phyloP scores from a whole-genome alignment of 495 filamentous ascomycete species.

The Trichoderma orchidacearum region DNA sequence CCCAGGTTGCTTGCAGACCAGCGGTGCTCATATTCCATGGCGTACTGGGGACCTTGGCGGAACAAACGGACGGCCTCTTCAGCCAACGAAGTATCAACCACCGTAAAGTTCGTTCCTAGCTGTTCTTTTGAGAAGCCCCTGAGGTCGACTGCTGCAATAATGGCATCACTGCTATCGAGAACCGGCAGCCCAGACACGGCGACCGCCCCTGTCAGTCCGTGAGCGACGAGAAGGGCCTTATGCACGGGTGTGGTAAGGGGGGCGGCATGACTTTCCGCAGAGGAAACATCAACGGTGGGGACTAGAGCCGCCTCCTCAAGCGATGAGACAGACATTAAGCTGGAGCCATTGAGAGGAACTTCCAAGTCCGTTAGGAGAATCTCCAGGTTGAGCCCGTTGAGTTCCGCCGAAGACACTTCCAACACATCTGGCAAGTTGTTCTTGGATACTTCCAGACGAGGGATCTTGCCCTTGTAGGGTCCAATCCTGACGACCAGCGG shows the following conservation, averaged over 20 bases:
- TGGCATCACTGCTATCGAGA: constrained; percentile 16
- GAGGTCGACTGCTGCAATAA: constrained; percentile 28
- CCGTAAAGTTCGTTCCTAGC: constrained; percentile 17
- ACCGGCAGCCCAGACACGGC: constrained; percentile 22
- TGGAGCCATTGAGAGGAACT: constrained; percentile 16
- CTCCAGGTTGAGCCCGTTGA: constrained; percentile 61
- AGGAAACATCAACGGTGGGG: constrained; percentile 56
- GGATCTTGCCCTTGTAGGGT: background rate
- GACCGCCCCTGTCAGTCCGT: constrained; percentile 40
- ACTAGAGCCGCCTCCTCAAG: constrained; percentile 51
- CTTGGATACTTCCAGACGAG: background rate
- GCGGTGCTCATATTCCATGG: constrained; percentile 51
- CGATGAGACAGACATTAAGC: constrained; percentile 11
- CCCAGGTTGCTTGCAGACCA: constrained; percentile 63
- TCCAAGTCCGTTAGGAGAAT: constrained; percentile 50
- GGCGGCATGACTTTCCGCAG: constrained; percentile 42
- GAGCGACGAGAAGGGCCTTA: constrained; percentile 59
- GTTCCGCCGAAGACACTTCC: constrained; percentile 48
- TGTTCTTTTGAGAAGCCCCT: constrained; percentile 19
- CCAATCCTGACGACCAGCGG: constrained; percentile 34
- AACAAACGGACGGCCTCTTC: constrained; percentile 48
- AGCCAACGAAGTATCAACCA: constrained; percentile 28
- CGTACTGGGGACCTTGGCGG: constrained; percentile 52
- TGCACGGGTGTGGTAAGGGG: constrained; percentile 75
- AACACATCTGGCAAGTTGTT: constrained; percentile 2